Percentiles rank a stretch among this genome's conserved stretches.
Evolutionary conservation across 2,329 filamentous ascomycete genomes (phyloP).

Genomic region (Nectriaceae sp.): DNA sequence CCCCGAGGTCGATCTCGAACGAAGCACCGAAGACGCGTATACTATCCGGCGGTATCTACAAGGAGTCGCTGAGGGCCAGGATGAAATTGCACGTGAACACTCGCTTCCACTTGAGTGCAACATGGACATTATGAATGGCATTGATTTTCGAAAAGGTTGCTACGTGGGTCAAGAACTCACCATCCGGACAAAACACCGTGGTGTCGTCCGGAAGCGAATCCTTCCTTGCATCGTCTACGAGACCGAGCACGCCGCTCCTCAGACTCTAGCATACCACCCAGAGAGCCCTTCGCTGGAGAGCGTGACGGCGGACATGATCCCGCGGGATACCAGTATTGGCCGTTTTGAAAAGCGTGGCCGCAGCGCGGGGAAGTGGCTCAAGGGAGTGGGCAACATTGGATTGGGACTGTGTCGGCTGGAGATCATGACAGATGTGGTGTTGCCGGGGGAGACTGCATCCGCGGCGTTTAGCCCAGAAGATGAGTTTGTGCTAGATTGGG

Average conservation of each 20-base stretch:
- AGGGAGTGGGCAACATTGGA: slow-evolving; percentile 80
- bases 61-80: slow-evolving; percentile 83
- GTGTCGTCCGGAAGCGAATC: slow-evolving; percentile 88
- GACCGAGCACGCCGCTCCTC: slow-evolving; percentile 39
- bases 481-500: slow-evolving; percentile 62
- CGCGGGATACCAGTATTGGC: slow-evolving; percentile 51
- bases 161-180: slow-evolving; percentile 97
- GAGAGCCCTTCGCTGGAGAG: slow-evolving; percentile 25
- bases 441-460: slow-evolving; percentile 68
- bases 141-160: slow-evolving; percentile 95
- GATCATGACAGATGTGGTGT: slow-evolving; percentile 79
- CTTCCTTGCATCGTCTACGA: slow-evolving; percentile 77
- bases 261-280: slow-evolving; percentile 50
- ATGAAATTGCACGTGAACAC: slow-evolving; percentile 70
- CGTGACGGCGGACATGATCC: slow-evolving; percentile 39
- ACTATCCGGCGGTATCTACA: slow-evolving; percentile 74
- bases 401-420: slow-evolving; percentile 85
- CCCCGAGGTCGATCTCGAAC: slow-evolving; percentile 45
- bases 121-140: slow-evolving; percentile 79
- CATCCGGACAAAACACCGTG: slow-evolving; percentile 91
- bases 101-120: slow-evolving; percentile 88
- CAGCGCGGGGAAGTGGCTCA: slow-evolving; percentile 79
- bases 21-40: slow-evolving; percentile 62
- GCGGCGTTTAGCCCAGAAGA: slow-evolving; percentile 62
- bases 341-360: slow-evolving; percentile 60